These are phyloP conservation scores for Plasmodium fragile DNA, from an alignment of 169 alveolate genomes.

Conservation along the genomic window DNA sequence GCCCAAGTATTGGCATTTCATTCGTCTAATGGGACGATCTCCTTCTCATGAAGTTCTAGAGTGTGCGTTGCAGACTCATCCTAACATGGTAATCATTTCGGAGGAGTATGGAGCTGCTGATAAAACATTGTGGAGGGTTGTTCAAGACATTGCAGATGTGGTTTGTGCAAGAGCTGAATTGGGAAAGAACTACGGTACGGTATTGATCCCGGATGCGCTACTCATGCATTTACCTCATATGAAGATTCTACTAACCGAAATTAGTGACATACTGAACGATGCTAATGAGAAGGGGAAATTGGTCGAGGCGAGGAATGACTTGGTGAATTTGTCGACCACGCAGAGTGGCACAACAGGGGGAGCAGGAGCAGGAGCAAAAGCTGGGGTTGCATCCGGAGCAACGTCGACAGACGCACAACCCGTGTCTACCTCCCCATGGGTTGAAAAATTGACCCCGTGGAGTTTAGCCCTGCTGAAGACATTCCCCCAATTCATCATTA, in stretches of 20 bases:
- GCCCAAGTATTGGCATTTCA: constrained; percentile 98
- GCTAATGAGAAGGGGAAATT: constrained; percentile 79
- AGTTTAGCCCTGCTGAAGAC: constrained; percentile 93
- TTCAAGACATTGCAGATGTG: constrained; percentile 95
- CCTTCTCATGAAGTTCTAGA: constrained; percentile 96
- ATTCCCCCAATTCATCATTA: constrained; percentile 95
- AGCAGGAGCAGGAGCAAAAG: neutral
- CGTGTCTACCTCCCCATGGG: constrained; percentile 76
- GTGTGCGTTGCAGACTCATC: constrained; percentile 97
- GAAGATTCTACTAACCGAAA: constrained; percentile 91
- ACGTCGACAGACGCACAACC: neutral
- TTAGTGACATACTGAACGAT: constrained; percentile 89
- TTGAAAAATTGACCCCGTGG: constrained; percentile 93
- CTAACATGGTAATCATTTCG: constrained; percentile 96
- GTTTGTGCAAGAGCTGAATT: constrained; percentile 94
- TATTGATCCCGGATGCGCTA: constrained; percentile 97
- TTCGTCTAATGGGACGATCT: constrained; percentile 98
- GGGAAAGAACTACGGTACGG: constrained; percentile 96
- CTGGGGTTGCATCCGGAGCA: no score
- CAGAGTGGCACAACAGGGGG: neutral
- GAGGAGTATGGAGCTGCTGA: constrained; percentile 97
- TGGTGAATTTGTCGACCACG: constrained; percentile 34
- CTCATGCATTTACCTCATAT: constrained; percentile 95
- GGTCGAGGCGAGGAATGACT: constrained; percentile 74
- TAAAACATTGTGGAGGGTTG: constrained; percentile 95